A percentile compares a stretch with the other conserved stretches of the same genome.
phyloP scores from a whole-genome alignment of 2,329 filamentous ascomycete species.

The Pseudocercospora musae region DNA sequence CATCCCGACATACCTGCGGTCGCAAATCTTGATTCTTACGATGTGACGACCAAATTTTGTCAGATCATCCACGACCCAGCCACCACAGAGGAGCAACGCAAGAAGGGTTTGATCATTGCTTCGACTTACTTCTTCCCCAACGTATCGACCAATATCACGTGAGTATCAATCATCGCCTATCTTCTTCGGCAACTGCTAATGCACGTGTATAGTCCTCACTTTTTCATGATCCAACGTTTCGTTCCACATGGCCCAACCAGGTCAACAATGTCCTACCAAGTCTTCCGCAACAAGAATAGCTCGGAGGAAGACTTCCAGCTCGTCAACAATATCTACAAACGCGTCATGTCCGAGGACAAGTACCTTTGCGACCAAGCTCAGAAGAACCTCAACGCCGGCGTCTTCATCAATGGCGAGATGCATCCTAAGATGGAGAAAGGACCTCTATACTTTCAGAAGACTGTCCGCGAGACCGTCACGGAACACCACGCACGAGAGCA shows the following conservation, averaged over 20 bases:
- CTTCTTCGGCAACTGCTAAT: not conserved
- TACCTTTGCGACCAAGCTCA: slow-evolving; percentile 58
- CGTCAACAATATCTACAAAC: slow-evolving; percentile 60
- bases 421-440: slow-evolving; percentile 60
- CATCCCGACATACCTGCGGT: slow-evolving; percentile 58
- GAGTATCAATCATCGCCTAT: slow-evolving; percentile 28
- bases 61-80: slow-evolving; percentile 50
- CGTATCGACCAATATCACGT: slow-evolving; percentile 51
- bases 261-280: slow-evolving; percentile 60
- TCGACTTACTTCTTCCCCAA: slow-evolving; percentile 53
- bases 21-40: slow-evolving; percentile 57
- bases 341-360: slow-evolving; percentile 64
- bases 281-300: slow-evolving; percentile 60
- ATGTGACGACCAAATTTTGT: slow-evolving; percentile 48
- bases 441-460: slow-evolving; percentile 55
- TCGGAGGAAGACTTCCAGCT: slow-evolving; percentile 57
- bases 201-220: slow-evolving; percentile 48
- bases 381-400: slow-evolving; percentile 58
- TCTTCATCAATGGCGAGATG: slow-evolving; percentile 62
- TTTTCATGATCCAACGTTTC: slow-evolving; percentile 63
- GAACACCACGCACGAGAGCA: slow-evolving; percentile 45
- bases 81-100: slow-evolving; percentile 50
- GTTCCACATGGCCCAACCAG: slow-evolving; percentile 52
- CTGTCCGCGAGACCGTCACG: slow-evolving; percentile 48
- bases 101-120: slow-evolving; percentile 46